A percentile compares a stretch with the other conserved stretches of the same genome.
These are phyloP conservation scores for Chionographis japonica DNA, from an alignment of 106 monocot species.

Conservation along the genomic window DNA sequence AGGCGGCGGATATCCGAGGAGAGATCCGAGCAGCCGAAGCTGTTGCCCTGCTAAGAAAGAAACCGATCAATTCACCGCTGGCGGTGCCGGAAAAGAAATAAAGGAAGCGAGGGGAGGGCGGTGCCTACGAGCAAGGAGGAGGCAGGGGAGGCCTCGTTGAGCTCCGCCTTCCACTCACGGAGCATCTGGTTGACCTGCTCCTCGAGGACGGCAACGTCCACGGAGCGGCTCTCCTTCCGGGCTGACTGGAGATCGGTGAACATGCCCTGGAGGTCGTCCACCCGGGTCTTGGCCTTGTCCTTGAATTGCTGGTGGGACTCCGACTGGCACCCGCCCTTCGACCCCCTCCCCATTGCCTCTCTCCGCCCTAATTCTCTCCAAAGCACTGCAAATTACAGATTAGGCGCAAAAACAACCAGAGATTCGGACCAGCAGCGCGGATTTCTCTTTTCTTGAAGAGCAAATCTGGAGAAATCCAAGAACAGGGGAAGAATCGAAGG, in stretches of 20 bases:
- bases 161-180: constrained; percentile 61
- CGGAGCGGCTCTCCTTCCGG: constrained; percentile 48
- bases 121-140: constrained; percentile 27
- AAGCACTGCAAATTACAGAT: too few species aligned
- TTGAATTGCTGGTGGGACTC: constrained; percentile 36
- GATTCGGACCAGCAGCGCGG: too few species aligned
- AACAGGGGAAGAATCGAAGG: too few species aligned
- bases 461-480: not conserved
- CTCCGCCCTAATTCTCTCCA: too few species aligned
- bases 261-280: constrained; percentile 52
- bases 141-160: constrained; percentile 37
- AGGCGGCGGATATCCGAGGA: constrained; percentile 35
- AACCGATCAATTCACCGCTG: not conserved
- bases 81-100: not conserved
- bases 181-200: constrained; percentile 53
- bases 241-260: constrained; percentile 49
- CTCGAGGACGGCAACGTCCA: constrained; percentile 39
- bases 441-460: too few species aligned
- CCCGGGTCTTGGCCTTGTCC: constrained; percentile 55
- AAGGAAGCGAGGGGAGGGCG: not conserved
- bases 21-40: constrained; percentile 22
- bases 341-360: constrained; percentile 26
- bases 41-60: constrained; percentile 13
- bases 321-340: constrained; percentile 11
- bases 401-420: too few species aligned